Evolutionary conservation across 169 alveolate genomes (phyloP).

Genomic region (Cryptosporidium bovis): DNA sequence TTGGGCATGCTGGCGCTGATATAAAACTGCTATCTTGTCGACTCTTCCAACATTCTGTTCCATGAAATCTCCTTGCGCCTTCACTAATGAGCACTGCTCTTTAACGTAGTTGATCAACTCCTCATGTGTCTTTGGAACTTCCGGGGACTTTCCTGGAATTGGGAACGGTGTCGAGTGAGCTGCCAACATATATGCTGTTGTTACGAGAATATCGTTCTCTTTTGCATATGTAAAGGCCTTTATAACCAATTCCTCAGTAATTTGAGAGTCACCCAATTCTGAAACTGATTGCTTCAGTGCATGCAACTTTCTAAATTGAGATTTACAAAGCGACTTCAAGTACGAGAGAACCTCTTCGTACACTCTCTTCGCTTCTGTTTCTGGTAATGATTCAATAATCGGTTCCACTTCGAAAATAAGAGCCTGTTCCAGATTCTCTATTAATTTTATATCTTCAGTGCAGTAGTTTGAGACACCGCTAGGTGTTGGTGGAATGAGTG

Average conservation of each 20-base stretch:
- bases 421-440: conserved; percentile 20
- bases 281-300: conserved; percentile 8
- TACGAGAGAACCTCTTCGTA: conserved; percentile 18
- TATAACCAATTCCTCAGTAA: neutral
- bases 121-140: conserved; percentile 1
- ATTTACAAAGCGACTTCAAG: conserved; percentile 24
- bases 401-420: conserved; percentile 14
- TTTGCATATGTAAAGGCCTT: conserved; percentile 49
- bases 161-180: conserved; percentile 63
- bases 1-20: conserved; percentile 31
- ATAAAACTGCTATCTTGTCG: conserved; percentile 20
- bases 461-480: conserved; percentile 17
- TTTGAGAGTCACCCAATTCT: neutral
- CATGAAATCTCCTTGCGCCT: conserved; percentile 4
- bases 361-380: conserved; percentile 39
- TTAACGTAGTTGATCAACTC: neutral
- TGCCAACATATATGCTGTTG: conserved; percentile 33
- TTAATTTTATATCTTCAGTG: conserved; percentile 15
- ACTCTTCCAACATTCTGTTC: conserved; percentile 9
- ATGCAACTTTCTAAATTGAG: conserved; percentile 17
- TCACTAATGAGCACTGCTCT: conserved; percentile 6
- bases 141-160: conserved; percentile 29
- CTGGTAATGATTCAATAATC: conserved; percentile 24
- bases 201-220: conserved; percentile 46
- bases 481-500: conserved; percentile 53